Percentiles rank a stretch among this genome's conserved stretches.
These are phyloP conservation scores for Capsicum baccatum DNA, from an alignment of 257 asterid genomes.

Conservation along the genomic window DNA sequence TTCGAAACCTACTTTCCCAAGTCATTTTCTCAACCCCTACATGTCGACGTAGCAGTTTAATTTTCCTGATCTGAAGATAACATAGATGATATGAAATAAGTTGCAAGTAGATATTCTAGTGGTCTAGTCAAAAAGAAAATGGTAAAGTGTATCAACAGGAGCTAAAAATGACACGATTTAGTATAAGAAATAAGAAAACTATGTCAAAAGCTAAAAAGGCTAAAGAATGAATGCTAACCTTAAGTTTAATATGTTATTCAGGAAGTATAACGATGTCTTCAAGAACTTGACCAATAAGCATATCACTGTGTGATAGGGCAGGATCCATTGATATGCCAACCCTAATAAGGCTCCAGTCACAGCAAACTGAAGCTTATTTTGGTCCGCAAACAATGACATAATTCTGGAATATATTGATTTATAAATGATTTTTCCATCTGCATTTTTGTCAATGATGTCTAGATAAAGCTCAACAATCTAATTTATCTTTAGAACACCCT, in stretches of 20 bases:
- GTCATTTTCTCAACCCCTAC: slow-evolving; percentile 91
- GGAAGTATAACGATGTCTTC: slow-evolving; percentile 95
- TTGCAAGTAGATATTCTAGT: neutral
- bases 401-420: slow-evolving; percentile 94
- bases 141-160: neutral
- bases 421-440: slow-evolving; percentile 74
- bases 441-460: slow-evolving; percentile 88
- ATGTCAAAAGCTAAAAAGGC: neutral
- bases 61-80: slow-evolving; percentile 57
- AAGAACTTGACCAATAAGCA: slow-evolving; percentile 96
- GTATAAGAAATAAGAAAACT: neutral
- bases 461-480: slow-evolving; percentile 91
- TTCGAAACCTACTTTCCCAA: slow-evolving; percentile 82
- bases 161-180: neutral
- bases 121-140: neutral
- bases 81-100: slow-evolving; percentile 15
- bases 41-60: slow-evolving; percentile 74
- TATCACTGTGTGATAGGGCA: slow-evolving; percentile 90
- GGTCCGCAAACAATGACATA: slow-evolving; percentile 85
- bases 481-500: slow-evolving; percentile 91
- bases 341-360: slow-evolving; percentile 47
- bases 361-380: slow-evolving; percentile 85
- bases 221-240: slow-evolving; percentile 50
- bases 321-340: slow-evolving; percentile 99
- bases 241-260: slow-evolving; percentile 77